phyloP scores from a whole-genome alignment of 1,284 basidiomycete genomes.

The Ustilago shanxiensis region DNA sequence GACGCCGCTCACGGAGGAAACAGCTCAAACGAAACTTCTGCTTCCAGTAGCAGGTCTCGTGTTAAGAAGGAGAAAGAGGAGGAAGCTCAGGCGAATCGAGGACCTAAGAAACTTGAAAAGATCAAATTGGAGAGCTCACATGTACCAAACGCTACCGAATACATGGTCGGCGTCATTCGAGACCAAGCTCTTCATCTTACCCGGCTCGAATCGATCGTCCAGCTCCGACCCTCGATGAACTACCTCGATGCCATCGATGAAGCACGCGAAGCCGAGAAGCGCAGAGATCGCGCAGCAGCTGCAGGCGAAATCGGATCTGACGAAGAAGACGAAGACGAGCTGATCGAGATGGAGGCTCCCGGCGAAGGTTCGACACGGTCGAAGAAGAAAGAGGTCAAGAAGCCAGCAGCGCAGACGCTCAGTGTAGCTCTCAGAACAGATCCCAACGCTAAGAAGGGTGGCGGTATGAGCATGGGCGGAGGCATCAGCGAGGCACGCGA shows the following conservation, averaged over 20 bases:
- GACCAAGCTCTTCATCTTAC: conserved; percentile 66
- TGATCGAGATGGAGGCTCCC: conserved; percentile 51
- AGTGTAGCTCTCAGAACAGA: conserved; percentile 62
- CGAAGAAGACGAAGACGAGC: conserved; percentile 56
- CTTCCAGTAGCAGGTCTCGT: conserved; percentile 24
- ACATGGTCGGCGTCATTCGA: conserved; percentile 66
- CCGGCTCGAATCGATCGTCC: conserved; percentile 59
- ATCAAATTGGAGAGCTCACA: conserved; percentile 62
- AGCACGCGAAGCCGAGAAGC: conserved; percentile 55
- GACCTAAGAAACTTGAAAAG: conserved; percentile 59
- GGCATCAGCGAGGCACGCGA: conserved; percentile 48
- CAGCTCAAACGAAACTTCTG: conserved; percentile 11
- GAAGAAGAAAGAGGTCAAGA: conserved; percentile 52
- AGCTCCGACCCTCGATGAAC: conserved; percentile 68
- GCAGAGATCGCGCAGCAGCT: conserved; percentile 53
- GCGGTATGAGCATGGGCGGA: conserved; percentile 37
- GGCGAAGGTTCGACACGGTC: conserved; percentile 37
- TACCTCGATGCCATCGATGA: conserved; percentile 66
- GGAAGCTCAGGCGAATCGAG: conserved; percentile 24
- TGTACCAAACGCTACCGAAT: conserved; percentile 65
- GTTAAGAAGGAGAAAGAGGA: conserved; percentile 50
- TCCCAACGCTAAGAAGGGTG: conserved; percentile 30
- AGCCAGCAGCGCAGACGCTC: conserved; percentile 52
- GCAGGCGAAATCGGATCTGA: conserved; percentile 51
- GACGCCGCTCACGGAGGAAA: conserved; percentile 43